Conservation (phyloP, 2,329 filamentous ascomycete genomes). For the Cordyceps javanica region DNA sequence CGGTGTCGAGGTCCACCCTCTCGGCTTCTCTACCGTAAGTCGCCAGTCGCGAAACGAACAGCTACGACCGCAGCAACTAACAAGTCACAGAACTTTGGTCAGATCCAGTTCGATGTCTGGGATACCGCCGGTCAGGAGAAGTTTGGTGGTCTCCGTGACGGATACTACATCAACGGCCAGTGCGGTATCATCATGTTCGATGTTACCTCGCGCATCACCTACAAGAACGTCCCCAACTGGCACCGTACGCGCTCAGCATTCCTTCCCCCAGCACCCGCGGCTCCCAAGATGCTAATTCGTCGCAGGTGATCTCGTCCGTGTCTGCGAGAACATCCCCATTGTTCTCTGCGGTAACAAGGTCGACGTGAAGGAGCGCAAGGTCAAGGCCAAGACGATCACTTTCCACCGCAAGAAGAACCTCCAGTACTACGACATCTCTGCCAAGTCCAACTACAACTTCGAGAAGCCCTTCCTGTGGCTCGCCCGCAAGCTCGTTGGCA, state of each 20-base stretch:
- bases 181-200: slow-evolving; percentile 99
- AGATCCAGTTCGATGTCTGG: slow-evolving; percentile 99
- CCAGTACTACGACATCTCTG: slow-evolving; percentile 99
- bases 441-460: slow-evolving; percentile 99
- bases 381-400: slow-evolving; percentile 99
- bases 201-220: slow-evolving; percentile 97
- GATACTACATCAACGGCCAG: slow-evolving; percentile 99
- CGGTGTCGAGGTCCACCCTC: slow-evolving; percentile 98
- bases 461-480: slow-evolving; percentile 99
- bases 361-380: slow-evolving; percentile 99
- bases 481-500: slow-evolving; percentile 95
- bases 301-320: slow-evolving; percentile 90
- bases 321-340: slow-evolving; percentile 98
- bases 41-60: slow-evolving; percentile 15
- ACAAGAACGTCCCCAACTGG: slow-evolving; percentile 99
- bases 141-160: slow-evolving; percentile 98
- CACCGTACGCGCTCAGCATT: slow-evolving; percentile 68
- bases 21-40: slow-evolving; percentile 95
- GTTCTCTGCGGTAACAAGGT: slow-evolving; percentile 99
- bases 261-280: not conserved
- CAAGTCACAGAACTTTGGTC: slow-evolving; percentile 70
- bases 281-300: not conserved
- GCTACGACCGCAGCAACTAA: slow-evolving; percentile 22
- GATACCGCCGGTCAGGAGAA: slow-evolving; percentile 99
- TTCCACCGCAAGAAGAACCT: slow-evolving; percentile 99